Conservation (phyloP, 352 stramenopile genomes). For the Thalassiosira hispida region DNA sequence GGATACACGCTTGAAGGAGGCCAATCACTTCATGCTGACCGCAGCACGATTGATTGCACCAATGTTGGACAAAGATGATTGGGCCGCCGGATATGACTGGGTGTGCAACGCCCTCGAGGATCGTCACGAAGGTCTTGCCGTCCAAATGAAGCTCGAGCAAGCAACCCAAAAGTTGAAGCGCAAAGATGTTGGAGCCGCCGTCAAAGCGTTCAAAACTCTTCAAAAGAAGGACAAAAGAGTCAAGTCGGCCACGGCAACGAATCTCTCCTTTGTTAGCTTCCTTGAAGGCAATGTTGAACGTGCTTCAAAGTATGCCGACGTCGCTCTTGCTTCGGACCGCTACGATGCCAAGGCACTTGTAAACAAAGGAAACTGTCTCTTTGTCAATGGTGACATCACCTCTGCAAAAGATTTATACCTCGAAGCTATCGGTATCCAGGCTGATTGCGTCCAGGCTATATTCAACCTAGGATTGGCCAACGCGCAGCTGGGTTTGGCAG, state of each 20-base stretch:
- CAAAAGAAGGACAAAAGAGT: slow-evolving; percentile 94
- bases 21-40: slow-evolving; percentile 89
- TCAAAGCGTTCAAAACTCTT: slow-evolving; percentile 91
- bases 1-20: slow-evolving; percentile 53
- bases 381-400: slow-evolving; percentile 91
- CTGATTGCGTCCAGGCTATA: slow-evolving; percentile 93
- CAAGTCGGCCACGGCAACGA: slow-evolving; percentile 93
- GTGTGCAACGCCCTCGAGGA: slow-evolving; percentile 92
- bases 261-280: slow-evolving; percentile 96
- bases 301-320: slow-evolving; percentile 91
- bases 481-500: slow-evolving; percentile 58
- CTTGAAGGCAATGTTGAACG: slow-evolving; percentile 91
- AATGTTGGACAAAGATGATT: slow-evolving; percentile 90
- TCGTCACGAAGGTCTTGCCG: slow-evolving; percentile 90
- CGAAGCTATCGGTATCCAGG: slow-evolving; percentile 92
- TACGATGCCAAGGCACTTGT: slow-evolving; percentile 97
- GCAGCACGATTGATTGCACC: slow-evolving; percentile 93
- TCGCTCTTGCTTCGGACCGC: slow-evolving; percentile 91
- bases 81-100: slow-evolving; percentile 92
- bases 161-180: slow-evolving; percentile 87
- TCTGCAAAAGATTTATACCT: slow-evolving; percentile 95
- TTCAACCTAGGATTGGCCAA: slow-evolving; percentile 93
- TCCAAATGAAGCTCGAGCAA: slow-evolving; percentile 88
- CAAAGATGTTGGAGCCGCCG: slow-evolving; percentile 34
- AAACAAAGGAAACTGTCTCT: slow-evolving; percentile 97